These are phyloP conservation scores for Colletotrichum phormii DNA, from an alignment of 2,329 filamentous ascomycete species.

Conservation along the genomic window DNA sequence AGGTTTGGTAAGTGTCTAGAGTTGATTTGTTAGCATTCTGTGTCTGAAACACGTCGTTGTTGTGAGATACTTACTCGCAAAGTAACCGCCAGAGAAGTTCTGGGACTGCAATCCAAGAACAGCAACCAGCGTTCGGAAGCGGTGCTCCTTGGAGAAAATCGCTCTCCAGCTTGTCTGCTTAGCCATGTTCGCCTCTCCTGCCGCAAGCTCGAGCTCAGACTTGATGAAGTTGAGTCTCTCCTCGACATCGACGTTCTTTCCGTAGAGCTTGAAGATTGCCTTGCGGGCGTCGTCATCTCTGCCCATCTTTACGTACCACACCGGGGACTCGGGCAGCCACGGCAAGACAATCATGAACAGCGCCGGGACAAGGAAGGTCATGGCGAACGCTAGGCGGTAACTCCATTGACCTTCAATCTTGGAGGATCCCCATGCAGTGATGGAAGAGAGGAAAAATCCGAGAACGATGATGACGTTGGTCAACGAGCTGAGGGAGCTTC, in stretches of 20 bases:
- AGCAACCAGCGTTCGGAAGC: not conserved
- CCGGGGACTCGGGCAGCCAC: not conserved
- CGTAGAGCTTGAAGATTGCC: not conserved
- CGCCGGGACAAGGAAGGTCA: not conserved
- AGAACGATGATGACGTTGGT: conserved; percentile 46
- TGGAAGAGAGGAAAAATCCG: conserved; percentile 44
- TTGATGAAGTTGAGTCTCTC: not conserved
- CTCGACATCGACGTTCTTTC: not conserved
- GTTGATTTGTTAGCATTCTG: not conserved
- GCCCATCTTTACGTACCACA: not conserved
- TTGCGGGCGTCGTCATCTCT: not conserved
- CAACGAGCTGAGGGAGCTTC: conserved; percentile 42
- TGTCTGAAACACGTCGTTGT: too few relatives aligned
- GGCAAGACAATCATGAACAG: not conserved
- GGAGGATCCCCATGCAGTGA: conserved; percentile 39
- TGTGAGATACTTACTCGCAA: not conserved
- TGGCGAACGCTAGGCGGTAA: not conserved
- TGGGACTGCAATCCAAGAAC: not conserved
- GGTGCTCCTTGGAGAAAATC: not conserved
- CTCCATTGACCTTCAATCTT: not conserved
- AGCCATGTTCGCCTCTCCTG: not conserved
- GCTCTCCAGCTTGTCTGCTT: not conserved
- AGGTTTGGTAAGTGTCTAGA: not conserved
- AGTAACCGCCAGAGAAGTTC: not conserved
- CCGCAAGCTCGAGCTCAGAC: not conserved